Percentiles rank a stretch among this genome's conserved stretches.
These are phyloP conservation scores for Eimeria acervulina DNA, from an alignment of 169 alveolate genomes.

Conservation along the genomic window DNA sequence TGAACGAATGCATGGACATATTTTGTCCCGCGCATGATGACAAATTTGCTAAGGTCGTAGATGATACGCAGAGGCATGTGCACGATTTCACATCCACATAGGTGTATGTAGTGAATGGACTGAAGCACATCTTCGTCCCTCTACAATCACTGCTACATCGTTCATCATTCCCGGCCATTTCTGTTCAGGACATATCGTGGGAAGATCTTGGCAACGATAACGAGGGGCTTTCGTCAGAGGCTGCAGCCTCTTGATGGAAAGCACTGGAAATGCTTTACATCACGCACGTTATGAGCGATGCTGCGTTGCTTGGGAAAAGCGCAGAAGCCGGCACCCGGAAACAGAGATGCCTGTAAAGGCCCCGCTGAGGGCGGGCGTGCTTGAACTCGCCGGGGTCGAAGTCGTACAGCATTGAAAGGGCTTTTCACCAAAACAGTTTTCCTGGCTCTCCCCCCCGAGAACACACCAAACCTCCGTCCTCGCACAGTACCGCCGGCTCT, in stretches of 20 bases:
- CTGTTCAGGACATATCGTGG: slow-evolving; percentile 31
- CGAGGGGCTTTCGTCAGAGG: background rate
- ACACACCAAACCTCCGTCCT: background rate
- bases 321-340: background rate
- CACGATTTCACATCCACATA: background rate
- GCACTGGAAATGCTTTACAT: background rate
- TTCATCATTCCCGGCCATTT: background rate
- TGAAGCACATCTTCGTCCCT: background rate
- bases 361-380: background rate
- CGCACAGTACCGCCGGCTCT: background rate
- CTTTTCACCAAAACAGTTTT: too few relatives aligned
- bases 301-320: background rate
- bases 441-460: background rate
- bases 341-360: background rate
- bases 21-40: background rate
- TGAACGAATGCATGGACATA: background rate
- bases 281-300: background rate
- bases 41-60: background rate
- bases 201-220: slow-evolving; percentile 30
- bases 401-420: background rate
- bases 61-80: background rate
- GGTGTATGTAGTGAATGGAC: background rate
- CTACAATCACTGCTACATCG: background rate
- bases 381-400: background rate
- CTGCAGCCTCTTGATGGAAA: background rate